Conservation (phyloP, 371 early-diverging fungal genomes). For the Rhizopus arrhizus region DNA sequence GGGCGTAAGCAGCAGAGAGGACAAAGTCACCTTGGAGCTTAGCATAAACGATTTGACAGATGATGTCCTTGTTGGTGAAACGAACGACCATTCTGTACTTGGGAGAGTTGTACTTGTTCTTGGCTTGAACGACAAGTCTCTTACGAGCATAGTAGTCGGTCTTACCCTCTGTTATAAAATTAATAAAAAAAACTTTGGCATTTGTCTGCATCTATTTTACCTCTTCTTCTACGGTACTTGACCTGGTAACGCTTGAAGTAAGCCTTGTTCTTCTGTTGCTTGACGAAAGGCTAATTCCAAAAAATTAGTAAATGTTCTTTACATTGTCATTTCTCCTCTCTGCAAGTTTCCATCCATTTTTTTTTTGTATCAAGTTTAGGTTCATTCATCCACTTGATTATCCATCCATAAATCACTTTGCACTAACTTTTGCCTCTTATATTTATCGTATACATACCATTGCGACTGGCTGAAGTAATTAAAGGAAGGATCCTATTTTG, state of each 20-base stretch:
- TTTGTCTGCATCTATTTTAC: conserved; percentile 26
- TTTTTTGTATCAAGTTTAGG: neutral
- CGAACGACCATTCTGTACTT: too few species aligned
- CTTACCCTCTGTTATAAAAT: conserved; percentile 88
- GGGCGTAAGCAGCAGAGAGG: conserved; percentile 96
- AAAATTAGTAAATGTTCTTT: neutral
- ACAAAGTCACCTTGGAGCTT: conserved; percentile 99
- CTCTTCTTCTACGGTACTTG: conserved; percentile 98
- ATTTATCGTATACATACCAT: conserved; percentile 24
- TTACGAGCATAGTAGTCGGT: conserved; percentile 99
- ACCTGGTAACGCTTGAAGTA: conserved; percentile 99
- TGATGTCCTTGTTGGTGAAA: conserved; percentile 12
- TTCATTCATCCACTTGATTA: conserved; percentile 2
- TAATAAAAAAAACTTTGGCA: neutral
- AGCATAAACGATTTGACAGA: conserved; percentile 98
- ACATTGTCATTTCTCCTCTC: neutral
- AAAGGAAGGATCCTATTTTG: conserved; percentile 25
- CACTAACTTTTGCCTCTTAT: neutral
- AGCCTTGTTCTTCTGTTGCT: conserved; percentile 67
- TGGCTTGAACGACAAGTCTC: too few species aligned
- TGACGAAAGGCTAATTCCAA: conserved; percentile 43
- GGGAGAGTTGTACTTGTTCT: too few species aligned
- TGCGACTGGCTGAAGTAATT: conserved; percentile 28
- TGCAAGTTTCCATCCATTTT: neutral
- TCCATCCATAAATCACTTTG: conserved; percentile 20